Evolutionary conservation across 2,329 filamentous ascomycete genomes (phyloP), one percentile per base, ranked within the genome.

Genomic region (Coniella vitis): DNA sequence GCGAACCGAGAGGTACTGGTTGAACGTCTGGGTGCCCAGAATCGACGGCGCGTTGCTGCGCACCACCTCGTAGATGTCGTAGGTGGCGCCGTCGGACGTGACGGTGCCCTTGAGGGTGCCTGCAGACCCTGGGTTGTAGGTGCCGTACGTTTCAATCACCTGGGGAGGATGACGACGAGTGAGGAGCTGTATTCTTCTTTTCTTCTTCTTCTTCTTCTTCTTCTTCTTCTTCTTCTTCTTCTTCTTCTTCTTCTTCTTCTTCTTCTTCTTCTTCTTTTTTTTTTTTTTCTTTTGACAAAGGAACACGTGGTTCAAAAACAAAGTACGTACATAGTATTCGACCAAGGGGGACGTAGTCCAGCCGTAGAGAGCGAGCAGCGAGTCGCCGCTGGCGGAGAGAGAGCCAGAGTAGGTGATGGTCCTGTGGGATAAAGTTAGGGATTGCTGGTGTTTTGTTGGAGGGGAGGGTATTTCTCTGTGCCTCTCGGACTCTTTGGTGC

Each of bases 1-100:
- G 47, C 73, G 64, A 9, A 76, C 65, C 17, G 64, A 68, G 65
- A 67, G 69, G 58, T 65, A 72, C 60, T 72, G 69, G 57, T 66
- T 58, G 55, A 71, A 70, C 46, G 67, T 71, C 47, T 54, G 50
- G 20, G 68, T 71, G 36, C 68, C 69, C 49, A 67, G 47, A 41
- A 69, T 68, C 47, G 60, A 63, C 17, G 66, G 66, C 47, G 58
- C 55, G 52, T 68, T 67, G 52, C 54, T 55, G 36, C 52, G 51
- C 21, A 51, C 52, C 34, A 48, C 54, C 47, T 52, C 53, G 48
- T 57, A 60, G 41, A 59, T 48, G 31, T 53, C 50, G 32, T 59
- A 59, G 10, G 42, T 52, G 20, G 37, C 49, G 34, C 57, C 56
- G 32, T 56, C 57, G 12, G 53, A 50, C n/a, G 50, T 57, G 38